Percentiles rank a stretch among this genome's conserved stretches.
Conservation (phyloP, 441 rosid species). For the Jatropha multifida region DNA sequence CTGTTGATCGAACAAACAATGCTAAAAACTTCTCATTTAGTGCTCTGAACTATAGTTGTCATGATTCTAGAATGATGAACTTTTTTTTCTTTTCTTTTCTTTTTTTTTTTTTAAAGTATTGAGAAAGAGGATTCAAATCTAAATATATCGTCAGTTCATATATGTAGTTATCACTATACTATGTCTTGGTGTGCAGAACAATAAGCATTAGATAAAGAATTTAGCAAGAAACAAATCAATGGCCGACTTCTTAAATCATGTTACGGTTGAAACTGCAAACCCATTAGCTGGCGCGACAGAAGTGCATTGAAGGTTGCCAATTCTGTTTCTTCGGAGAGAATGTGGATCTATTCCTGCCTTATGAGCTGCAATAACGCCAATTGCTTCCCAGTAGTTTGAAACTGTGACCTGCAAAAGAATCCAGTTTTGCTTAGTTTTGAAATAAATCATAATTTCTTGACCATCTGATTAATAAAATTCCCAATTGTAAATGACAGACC, state of each 20-base stretch:
- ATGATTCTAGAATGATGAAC: neutral
- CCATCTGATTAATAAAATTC: neutral
- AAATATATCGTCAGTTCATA: neutral
- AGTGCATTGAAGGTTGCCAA: slow-evolving; percentile 32
- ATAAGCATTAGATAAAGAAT: neutral
- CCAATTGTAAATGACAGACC: neutral
- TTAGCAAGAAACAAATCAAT: neutral
- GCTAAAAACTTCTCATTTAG: neutral
- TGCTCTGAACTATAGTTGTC: neutral
- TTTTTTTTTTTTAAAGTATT: neutral
- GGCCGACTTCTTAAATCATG: slow-evolving; percentile 14
- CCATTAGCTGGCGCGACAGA: slow-evolving; percentile 29
- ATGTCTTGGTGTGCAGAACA: neutral
- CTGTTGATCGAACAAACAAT: neutral
- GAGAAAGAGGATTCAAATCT: neutral
- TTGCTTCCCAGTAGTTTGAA: slow-evolving; percentile 69
- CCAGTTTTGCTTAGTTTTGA: neutral
- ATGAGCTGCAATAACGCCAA: slow-evolving; percentile 64
- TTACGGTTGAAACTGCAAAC: slow-evolving; percentile 27
- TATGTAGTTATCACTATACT: neutral
- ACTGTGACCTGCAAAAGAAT: slow-evolving; percentile 49
- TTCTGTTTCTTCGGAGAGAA: slow-evolving; percentile 48
- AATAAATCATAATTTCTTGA: neutral
- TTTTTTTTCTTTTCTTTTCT: no score
- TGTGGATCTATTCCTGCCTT: slow-evolving; percentile 60